Base-by-base conservation (phyloP, 768 basidiomycete species). In the Cystobasidium onofrii region DNA sequence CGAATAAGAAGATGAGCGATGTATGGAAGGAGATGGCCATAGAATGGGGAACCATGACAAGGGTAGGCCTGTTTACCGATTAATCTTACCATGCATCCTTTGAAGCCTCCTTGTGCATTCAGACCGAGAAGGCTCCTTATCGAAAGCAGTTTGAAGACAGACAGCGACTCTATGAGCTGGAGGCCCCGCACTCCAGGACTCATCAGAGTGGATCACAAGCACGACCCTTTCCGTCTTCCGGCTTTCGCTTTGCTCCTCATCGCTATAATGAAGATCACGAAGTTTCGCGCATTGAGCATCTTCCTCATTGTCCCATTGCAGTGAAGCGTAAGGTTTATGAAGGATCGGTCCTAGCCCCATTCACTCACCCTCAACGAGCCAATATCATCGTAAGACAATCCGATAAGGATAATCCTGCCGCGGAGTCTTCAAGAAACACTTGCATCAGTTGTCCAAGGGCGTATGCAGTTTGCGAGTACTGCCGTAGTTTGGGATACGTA, bases 151-250 rank as follows among this genome's bases (percentile, higher is more conserved):
- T 55, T n/a, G 54, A 55, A n/a, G 23, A 55, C 23, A n/a, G 54
- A 55, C 20, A 55, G 54, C 54, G 54, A 55, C 54, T 55, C 12
- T 55, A 55, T 55, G 54, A 55, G n/a, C 54, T 55, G 7, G 54
- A 9, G n/a, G 23, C 9, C 23, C 54, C 54, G n/a, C 54, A 55
- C 54, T 55, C 12, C 54, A 29, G 29, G 7, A 55, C 7, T 10
- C 20, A n/a, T 10, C n/a, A 7, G 54, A 12, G 12, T 7, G 23
- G 29, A n/a, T 10, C n/a, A 55, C 20, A 55, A 29, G 23, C 7
- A 55, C 54, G 12, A n/a, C n/a, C n/a, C n/a, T n/a, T n/a, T n/a
- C n/a, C n/a, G n/a, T 23, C n/a, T 7, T 29, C 54, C 12, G n/a
- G 7, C 54, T 55, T 23, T n/a, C 54, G 29, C 9, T n/a, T 55